Evolutionary conservation across 371 early-diverging fungal species (phyloP), one percentile per base, ranked within the genome.

Genomic region (Mucor mucedo): DNA sequence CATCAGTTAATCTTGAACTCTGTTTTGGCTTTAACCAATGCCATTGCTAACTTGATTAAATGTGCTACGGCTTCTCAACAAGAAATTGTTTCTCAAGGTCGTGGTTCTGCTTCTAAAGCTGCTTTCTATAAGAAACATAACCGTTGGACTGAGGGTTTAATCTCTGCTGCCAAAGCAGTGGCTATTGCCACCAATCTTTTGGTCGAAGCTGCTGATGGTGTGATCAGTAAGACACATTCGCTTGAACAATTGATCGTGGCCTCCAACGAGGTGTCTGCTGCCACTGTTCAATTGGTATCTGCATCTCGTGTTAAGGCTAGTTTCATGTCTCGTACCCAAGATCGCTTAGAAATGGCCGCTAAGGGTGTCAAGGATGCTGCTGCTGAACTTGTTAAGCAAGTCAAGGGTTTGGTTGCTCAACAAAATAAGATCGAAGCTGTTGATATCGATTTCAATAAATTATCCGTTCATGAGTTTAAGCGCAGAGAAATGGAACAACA

Each of bases 41-140:
- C 98, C 3, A 98, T 98, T 74, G 93, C 92, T 38, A 89, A 94
- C 63, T 83, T 98, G 61, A 98, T 98, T 70, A 87, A 89, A 62
- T 93, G 95, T 60, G 97, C 98, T 13, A 96, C 95, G 4, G 91
- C 86, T 29, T 91, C 95, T 11, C 98, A 98, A 74, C 92, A 96
- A 71, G 99, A 98, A 78, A 95, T 97, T 80, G 98, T 97, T 4
- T 89, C 95, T 1, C 93, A 96, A 71, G 97, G 97, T 21, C 85
- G 92, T 42, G 97, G 95, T 1, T 72, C 88, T 2, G 85, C 89
- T n/a, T 87, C 92, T 39, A 91, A 91, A 52, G 91, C 91, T 4
- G 95, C 93, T 0, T 98, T 97, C 73, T 98, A 98, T 87, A 97
- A 97, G 74, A 97, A 97, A 86, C 94, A 98, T 80, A 95, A 95